A percentile compares a stretch with the other conserved stretches of the same genome.
phyloP scores from a whole-genome alignment of 2,329 filamentous ascomycete species.

The Dendryphion nanum region DNA sequence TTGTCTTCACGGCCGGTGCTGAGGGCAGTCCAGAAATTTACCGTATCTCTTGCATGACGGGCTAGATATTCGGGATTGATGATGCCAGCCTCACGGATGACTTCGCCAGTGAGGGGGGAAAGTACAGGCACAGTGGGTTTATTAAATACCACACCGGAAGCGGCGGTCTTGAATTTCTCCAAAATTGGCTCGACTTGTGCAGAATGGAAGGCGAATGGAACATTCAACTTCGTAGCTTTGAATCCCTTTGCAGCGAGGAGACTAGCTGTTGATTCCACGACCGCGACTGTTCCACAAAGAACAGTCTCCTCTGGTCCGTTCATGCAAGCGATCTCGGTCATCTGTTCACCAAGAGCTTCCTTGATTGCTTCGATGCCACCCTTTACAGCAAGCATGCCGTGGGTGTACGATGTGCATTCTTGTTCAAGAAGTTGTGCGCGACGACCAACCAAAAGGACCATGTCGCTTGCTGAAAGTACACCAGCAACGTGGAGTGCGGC shows the following conservation, averaged over 20 bases:
- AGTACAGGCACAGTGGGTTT: slow-evolving; percentile 62
- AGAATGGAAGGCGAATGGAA: slow-evolving; percentile 68
- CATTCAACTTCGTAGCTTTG: slow-evolving; percentile 62
- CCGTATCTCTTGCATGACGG: slow-evolving; percentile 64
- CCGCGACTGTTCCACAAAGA: slow-evolving; percentile 61
- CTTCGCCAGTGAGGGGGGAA: slow-evolving; percentile 63
- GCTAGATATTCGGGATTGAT: slow-evolving; percentile 64
- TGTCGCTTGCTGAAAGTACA: slow-evolving; percentile 68
- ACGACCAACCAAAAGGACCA: slow-evolving; percentile 68
- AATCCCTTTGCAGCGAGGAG: slow-evolving; percentile 53
- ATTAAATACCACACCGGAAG: slow-evolving; percentile 55
- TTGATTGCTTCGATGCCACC: slow-evolving; percentile 52
- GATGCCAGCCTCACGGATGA: slow-evolving; percentile 57
- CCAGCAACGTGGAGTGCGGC: slow-evolving; percentile 55
- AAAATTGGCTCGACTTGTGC: slow-evolving; percentile 64
- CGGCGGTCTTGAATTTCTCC: slow-evolving; percentile 57
- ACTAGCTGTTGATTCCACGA: slow-evolving; percentile 56
- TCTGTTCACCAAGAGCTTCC: slow-evolving; percentile 51
- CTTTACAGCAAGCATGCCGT: slow-evolving; percentile 64
- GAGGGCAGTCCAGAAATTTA: slow-evolving; percentile 66
- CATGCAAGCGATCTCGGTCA: slow-evolving; percentile 65
- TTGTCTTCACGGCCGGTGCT: slow-evolving; percentile 58
- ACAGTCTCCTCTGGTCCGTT: slow-evolving; percentile 76
- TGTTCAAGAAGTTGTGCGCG: slow-evolving; percentile 65
- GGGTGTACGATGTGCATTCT: slow-evolving; percentile 64